phyloP scores from a whole-genome alignment of 2,329 filamentous ascomycete genomes.

The Onygenales sp. region DNA sequence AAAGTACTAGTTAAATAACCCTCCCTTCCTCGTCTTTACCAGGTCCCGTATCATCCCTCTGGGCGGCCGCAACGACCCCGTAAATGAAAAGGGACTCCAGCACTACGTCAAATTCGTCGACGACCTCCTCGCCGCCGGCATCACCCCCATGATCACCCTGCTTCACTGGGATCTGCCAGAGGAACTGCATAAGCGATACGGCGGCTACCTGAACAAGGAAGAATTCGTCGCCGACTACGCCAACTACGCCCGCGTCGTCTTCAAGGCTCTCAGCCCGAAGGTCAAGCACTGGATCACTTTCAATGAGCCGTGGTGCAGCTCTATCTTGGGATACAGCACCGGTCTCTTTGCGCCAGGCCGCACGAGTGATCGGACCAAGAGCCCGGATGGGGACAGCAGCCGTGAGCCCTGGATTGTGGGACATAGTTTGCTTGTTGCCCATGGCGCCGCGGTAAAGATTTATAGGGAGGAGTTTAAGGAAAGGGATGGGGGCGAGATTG shows the following conservation, averaged over 20 bases:
- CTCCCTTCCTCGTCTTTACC: neutral
- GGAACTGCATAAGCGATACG: slow-evolving; percentile 68
- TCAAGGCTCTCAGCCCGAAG: slow-evolving; percentile 60
- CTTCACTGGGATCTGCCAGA: slow-evolving; percentile 86
- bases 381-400: slow-evolving; percentile 59
- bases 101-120: slow-evolving; percentile 74
- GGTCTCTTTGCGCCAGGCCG: slow-evolving; percentile 76
- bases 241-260: slow-evolving; percentile 66
- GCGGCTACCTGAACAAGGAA: slow-evolving; percentile 66
- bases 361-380: slow-evolving; percentile 65
- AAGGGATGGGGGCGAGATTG: slow-evolving; percentile 64
- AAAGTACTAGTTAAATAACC: too few species aligned
- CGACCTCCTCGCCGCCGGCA: slow-evolving; percentile 64
- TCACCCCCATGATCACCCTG: slow-evolving; percentile 71
- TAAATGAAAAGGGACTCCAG: slow-evolving; percentile 68
- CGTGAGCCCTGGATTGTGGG: slow-evolving; percentile 76
- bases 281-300: slow-evolving; percentile 87
- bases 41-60: slow-evolving; percentile 69
- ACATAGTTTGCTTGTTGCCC: slow-evolving; percentile 70
- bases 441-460: slow-evolving; percentile 69
- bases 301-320: slow-evolving; percentile 82
- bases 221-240: slow-evolving; percentile 78
- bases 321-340: slow-evolving; percentile 68
- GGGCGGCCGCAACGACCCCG: slow-evolving; percentile 70
- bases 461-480: slow-evolving; percentile 76